phyloP scores from a whole-genome alignment of 768 basidiomycete species.

The Tulasnella sp. region DNA sequence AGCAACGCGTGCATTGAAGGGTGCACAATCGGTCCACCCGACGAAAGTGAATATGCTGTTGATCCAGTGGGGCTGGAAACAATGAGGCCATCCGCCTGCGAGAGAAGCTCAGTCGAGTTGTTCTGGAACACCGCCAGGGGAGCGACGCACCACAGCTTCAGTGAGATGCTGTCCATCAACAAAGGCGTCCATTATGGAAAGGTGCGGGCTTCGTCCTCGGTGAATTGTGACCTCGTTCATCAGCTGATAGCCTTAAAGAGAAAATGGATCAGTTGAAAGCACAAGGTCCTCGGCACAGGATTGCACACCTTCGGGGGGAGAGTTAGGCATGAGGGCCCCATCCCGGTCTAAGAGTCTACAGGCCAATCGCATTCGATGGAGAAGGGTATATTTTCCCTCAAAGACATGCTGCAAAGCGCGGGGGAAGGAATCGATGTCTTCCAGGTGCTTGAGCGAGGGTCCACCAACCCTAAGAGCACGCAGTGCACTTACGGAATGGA shows the following conservation, averaged over 20 bases:
- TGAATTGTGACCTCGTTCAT: conserved; percentile 97
- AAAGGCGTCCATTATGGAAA: conserved; percentile 91
- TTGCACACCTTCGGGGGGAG: conserved; percentile 15
- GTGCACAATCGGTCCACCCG: conserved; percentile 95
- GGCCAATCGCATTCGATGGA: conserved; percentile 88
- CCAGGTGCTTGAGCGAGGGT: not conserved
- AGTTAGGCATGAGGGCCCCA: conserved; percentile 52
- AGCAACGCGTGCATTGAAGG: conserved; percentile 88
- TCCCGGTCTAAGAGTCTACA: conserved; percentile 74
- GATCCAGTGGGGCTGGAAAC: conserved; percentile 96
- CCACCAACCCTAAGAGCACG: not conserved
- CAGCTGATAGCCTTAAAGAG: conserved; percentile 83
- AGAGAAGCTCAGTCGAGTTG: not conserved
- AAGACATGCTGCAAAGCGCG: conserved; percentile 81
- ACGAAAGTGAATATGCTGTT: conserved; percentile 93
- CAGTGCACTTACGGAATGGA: conserved; percentile 78
- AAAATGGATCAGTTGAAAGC: not conserved
- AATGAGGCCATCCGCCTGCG: conserved; percentile 88
- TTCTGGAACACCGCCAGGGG: not conserved
- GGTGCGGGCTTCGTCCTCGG: conserved; percentile 86
- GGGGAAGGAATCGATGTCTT: conserved; percentile 88
- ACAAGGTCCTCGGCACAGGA: not conserved
- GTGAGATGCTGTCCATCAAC: conserved; percentile 95
- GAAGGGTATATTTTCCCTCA: conserved; percentile 73
- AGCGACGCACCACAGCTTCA: conserved; percentile 80